Percentiles rank a stretch among this genome's conserved stretches.
Evolutionary conservation across 345 rosid species (phyloP).

Genomic region (Clarkia xantiana): DNA sequence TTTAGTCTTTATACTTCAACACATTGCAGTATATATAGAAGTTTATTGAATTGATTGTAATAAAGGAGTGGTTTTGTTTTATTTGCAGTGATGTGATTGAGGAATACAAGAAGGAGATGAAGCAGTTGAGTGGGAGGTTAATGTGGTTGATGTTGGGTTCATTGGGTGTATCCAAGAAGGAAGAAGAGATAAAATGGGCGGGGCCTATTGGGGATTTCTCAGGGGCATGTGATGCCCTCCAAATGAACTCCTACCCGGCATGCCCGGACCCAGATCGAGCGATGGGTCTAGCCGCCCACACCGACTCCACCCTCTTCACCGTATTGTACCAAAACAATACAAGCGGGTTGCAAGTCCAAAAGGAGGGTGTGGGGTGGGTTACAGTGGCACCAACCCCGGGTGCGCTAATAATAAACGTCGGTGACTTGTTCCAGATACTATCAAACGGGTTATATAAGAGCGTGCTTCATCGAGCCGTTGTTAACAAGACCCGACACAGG

Average conservation of each 20-base stretch:
- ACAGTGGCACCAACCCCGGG: constrained; percentile 19
- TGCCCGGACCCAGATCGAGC: constrained; percentile 36
- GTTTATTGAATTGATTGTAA: too few species aligned
- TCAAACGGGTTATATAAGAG: constrained; percentile 29
- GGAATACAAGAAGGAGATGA: constrained; percentile 19
- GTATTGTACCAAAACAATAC: constrained; percentile 21
- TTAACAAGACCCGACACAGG: constrained; percentile 16
- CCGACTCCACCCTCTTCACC: constrained; percentile 27
- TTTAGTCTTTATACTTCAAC: too few species aligned
- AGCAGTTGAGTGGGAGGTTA: constrained; percentile 16
- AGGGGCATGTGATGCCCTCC: constrained; percentile 14
- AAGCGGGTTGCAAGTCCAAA: constrained; percentile 23
- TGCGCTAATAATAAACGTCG: constrained; percentile 21
- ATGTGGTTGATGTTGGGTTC: constrained; percentile 25
- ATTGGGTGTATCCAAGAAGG: constrained; percentile 14
- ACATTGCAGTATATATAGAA: too few species aligned
- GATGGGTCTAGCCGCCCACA: constrained; percentile 37
- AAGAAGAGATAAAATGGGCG: constrained; percentile 21
- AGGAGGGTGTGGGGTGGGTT: constrained; percentile 24
- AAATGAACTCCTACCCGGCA: constrained; percentile 30
- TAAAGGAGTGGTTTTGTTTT: not conserved
- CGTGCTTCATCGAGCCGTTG: constrained; percentile 23
- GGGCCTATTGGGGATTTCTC: constrained; percentile 1
- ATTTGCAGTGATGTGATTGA: constrained; percentile 13
- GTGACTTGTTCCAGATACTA: constrained; percentile 29